These are phyloP conservation scores for Neonectria ditissima DNA, from an alignment of 2,329 filamentous ascomycete genomes.

Conservation along the genomic window DNA sequence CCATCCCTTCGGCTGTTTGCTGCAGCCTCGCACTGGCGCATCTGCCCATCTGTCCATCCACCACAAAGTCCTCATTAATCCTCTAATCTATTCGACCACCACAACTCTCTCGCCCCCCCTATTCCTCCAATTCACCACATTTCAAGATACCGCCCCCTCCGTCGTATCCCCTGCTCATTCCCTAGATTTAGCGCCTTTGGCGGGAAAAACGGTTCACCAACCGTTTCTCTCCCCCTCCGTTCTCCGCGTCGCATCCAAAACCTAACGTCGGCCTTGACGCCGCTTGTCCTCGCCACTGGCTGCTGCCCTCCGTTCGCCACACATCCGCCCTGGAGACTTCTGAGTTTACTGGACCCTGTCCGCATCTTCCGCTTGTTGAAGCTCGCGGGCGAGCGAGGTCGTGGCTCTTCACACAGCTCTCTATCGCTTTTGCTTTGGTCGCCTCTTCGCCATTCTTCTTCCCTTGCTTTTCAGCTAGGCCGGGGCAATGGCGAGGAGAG, in stretches of 20 bases:
- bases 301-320: slow-evolving; percentile 13
- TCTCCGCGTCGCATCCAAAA: slow-evolving; percentile 28
- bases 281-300: slow-evolving; percentile 29
- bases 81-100: slow-evolving; percentile 14
- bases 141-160: slow-evolving; percentile 15
- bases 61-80: slow-evolving; percentile 28
- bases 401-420: slow-evolving; percentile 8
- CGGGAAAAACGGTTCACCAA: slow-evolving; percentile 19
- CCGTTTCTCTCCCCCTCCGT: slow-evolving; percentile 11
- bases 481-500: slow-evolving; percentile 3
- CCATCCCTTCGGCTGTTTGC: slow-evolving; percentile 28
- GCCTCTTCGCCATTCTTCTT: slow-evolving; percentile 10
- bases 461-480: slow-evolving; percentile 12
- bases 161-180: slow-evolving; percentile 7
- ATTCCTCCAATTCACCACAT: slow-evolving; percentile 2
- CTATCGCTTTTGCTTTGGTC: slow-evolving; percentile 11
- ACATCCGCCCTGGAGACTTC: slow-evolving; percentile 29
- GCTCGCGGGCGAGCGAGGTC: slow-evolving; percentile 21
- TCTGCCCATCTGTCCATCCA: slow-evolving; percentile 28
- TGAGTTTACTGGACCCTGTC: slow-evolving; percentile 32
- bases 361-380: slow-evolving; percentile 18
- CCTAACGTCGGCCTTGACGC: slow-evolving; percentile 17
- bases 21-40: slow-evolving; percentile 32
- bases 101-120: slow-evolving; percentile 5
- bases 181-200: slow-evolving; percentile 9